Base-by-base conservation (phyloP, 305 asterid genomes). In the Fraxinus dipetala region DNA sequence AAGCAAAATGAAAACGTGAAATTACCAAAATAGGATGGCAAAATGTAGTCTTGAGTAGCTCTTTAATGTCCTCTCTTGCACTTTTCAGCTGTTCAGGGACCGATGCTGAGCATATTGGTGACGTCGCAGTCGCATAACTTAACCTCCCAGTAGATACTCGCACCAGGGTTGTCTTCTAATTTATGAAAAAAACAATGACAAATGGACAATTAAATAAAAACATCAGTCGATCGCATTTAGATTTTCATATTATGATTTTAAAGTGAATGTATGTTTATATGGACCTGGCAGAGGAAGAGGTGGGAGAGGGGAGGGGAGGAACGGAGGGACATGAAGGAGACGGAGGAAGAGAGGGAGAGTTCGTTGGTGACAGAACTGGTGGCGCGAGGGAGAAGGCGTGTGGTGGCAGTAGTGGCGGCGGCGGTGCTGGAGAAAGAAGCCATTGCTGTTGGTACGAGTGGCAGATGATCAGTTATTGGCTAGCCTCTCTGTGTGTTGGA, bases 11-110 rank as follows among this genome's bases (percentile, higher is more conserved):
- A 16, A 70, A 5, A 59, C 36, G 56, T 14, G 28, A 26, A 82
- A 45, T 76, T 85, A 94, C 99, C 92, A 95, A 38, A 83, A 95
- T 91, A 36, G 99, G 98, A 74, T 95, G 98, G 84, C 92, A 92
- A 87, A 86, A 94, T 48, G 78, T 88, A 24, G 91, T 83, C 81
- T 85, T 88, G 75, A 95, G 93, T 16, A 95, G 91, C 84, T 91
- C 91, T 76, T 91, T 92, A 2, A 95, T 91, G 78, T 95, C 99
- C 86, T 95, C 95, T 77, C 95, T 90, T 34, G 99, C 99, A 85
- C 91, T 87, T 88, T 90, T 93, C 90, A 95, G 83, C 89, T 95
- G 97, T 83, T 88, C 93, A 40, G 93, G 90, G 84, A 87, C 88
- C 72, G 99, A 93, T 0, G 90, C 96, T 2, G 90, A 83, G 92